These are phyloP conservation scores for Starmerella ratchasimensis DNA, from an alignment of 805 yeast genomes.

Conservation along the genomic window DNA sequence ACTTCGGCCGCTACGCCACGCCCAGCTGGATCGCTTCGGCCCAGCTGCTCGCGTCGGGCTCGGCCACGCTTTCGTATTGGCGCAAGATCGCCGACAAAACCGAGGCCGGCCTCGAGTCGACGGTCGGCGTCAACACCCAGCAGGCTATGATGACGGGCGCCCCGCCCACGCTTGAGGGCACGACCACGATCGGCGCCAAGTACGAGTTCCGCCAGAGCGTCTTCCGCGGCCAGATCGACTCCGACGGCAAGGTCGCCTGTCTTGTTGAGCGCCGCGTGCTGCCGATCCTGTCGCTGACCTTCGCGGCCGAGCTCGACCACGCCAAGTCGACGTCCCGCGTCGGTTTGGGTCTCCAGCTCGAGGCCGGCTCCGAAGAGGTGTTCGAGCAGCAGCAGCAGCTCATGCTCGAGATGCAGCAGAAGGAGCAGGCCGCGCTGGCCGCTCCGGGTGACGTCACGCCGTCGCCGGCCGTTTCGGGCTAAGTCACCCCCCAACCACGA, in stretches of 20 bases:
- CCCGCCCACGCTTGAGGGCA: slow-evolving; percentile 73
- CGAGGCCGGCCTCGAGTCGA: slow-evolving; percentile 85
- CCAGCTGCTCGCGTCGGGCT: slow-evolving; percentile 86
- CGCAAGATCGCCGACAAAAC: slow-evolving; percentile 83
- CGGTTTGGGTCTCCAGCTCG: slow-evolving; percentile 92
- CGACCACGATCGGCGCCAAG: slow-evolving; percentile 89
- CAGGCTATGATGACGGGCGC: slow-evolving; percentile 74
- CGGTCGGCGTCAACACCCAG: slow-evolving; percentile 38
- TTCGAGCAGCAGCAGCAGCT: slow-evolving; percentile 38
- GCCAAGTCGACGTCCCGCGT: slow-evolving; percentile 59
- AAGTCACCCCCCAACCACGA: no score
- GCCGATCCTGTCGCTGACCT: slow-evolving; percentile 78
- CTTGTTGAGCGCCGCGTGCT: slow-evolving; percentile 85
- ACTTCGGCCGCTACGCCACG: slow-evolving; percentile 78
- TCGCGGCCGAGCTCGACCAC: slow-evolving; percentile 90
- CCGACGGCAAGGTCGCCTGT: slow-evolving; percentile 79
- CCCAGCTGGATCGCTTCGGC: slow-evolving; percentile 90
- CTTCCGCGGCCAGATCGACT: slow-evolving; percentile 88
- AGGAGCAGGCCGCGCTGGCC: slow-evolving; percentile 12
- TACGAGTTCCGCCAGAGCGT: slow-evolving; percentile 94
- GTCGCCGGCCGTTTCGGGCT: slow-evolving; percentile 11
- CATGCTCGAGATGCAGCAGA: slow-evolving; percentile 16
- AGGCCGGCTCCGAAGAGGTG: slow-evolving; percentile 86
- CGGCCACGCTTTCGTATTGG: slow-evolving; percentile 81
- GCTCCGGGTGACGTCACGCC: slow-evolving; percentile 8